A percentile compares a stretch with the other conserved stretches of the same genome.
phyloP scores from a whole-genome alignment of 768 basidiomycete species.

The Serendipita sp. region DNA sequence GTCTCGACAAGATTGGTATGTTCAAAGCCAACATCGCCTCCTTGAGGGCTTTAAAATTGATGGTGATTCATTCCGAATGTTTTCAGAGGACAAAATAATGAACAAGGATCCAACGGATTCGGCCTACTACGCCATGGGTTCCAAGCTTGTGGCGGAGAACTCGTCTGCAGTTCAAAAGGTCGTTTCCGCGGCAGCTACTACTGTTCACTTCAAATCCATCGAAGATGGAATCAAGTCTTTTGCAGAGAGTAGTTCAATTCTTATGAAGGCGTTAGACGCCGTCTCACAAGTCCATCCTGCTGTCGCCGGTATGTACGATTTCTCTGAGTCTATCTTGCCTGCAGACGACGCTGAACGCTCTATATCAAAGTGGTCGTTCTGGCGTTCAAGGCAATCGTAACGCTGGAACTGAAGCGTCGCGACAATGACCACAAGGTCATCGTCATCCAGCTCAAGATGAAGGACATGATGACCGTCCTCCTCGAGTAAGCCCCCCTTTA shows the following conservation, averaged over 20 bases:
- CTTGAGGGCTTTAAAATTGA: no score
- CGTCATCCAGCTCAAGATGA: slow-evolving; percentile 33
- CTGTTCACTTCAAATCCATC: slow-evolving; percentile 8
- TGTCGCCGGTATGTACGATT: slow-evolving; percentile 13
- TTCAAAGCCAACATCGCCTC: no score
- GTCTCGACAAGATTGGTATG: no score
- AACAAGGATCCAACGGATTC: no score
- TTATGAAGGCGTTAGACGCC: slow-evolving; percentile 17
- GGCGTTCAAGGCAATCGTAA: slow-evolving; percentile 33
- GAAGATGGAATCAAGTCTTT: slow-evolving; percentile 14
- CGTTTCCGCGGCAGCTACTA: not conserved
- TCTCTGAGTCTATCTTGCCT: no score
- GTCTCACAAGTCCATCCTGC: slow-evolving; percentile 18
- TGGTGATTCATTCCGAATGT: no score
- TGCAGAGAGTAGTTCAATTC: slow-evolving; percentile 13
- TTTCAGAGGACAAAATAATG: no score
- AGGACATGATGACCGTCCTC: slow-evolving; percentile 30
- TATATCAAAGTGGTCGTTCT: slow-evolving; percentile 27
- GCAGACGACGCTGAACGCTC: no score
- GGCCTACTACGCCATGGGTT: no score
- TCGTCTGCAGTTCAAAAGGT: no score
- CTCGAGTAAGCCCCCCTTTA: slow-evolving; percentile 22
- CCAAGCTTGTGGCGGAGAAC: no score
- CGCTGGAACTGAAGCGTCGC: slow-evolving; percentile 30
- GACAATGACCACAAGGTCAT: slow-evolving; percentile 36